Percentiles rank a stretch among this genome's conserved stretches.
Conservation (phyloP, 2,329 filamentous ascomycete species). For the Pezicula carpinea region DNA sequence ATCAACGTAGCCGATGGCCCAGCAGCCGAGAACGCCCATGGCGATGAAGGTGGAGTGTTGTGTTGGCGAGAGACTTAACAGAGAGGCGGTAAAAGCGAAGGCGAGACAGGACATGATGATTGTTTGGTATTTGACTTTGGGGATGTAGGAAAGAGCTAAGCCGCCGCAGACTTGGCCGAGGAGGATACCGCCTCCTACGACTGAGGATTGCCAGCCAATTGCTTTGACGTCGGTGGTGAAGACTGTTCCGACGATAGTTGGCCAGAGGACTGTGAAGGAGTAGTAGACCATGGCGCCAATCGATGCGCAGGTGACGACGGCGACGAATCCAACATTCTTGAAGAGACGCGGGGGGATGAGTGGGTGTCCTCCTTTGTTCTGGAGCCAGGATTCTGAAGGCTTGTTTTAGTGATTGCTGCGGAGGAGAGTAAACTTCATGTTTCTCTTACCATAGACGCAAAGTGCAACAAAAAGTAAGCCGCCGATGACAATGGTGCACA, state of each 20-base stretch:
- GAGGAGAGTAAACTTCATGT: not conserved
- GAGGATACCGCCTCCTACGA: slow-evolving; percentile 37
- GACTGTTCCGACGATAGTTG: slow-evolving; percentile 36
- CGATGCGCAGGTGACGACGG: slow-evolving; percentile 34
- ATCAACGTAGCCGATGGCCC: slow-evolving; percentile 33
- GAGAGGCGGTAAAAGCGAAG: slow-evolving; percentile 31
- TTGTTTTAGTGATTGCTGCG: not conserved
- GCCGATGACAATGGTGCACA: slow-evolving; percentile 22
- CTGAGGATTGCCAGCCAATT: slow-evolving; percentile 37
- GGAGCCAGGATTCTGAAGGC: slow-evolving; percentile 31
- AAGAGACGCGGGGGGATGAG: slow-evolving; percentile 40
- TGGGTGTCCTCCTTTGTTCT: slow-evolving; percentile 28
- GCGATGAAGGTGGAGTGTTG: slow-evolving; percentile 25
- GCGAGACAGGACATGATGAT: slow-evolving; percentile 25
- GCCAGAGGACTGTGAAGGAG: slow-evolving; percentile 39
- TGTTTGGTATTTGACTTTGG: slow-evolving; percentile 32
- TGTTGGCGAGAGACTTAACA: slow-evolving; percentile 19
- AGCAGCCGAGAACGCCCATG: slow-evolving; percentile 24
- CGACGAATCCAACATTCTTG: slow-evolving; percentile 34
- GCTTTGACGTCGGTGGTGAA: slow-evolving; percentile 34
- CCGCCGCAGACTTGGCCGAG: slow-evolving; percentile 35
- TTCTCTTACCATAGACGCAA: slow-evolving; percentile 14
- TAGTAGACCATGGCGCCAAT: slow-evolving; percentile 42
- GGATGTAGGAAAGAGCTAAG: slow-evolving; percentile 31
- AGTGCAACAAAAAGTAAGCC: slow-evolving; percentile 10